phyloP scores from a whole-genome alignment of 2,329 filamentous ascomycete species.

The Helotiales sp. region DNA sequence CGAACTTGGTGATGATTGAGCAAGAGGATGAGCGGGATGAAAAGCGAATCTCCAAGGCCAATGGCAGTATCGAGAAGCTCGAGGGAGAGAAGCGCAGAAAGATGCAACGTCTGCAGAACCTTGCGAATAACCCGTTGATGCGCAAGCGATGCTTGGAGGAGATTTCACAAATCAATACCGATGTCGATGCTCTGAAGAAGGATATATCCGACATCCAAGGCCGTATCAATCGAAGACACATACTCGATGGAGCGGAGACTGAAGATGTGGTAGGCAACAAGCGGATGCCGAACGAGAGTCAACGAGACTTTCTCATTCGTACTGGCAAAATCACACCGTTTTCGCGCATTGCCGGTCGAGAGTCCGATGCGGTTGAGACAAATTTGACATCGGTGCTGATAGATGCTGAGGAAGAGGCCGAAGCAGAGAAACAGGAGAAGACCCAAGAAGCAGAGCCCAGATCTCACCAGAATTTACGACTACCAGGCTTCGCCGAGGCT shows the following conservation, averaged over 20 bases:
- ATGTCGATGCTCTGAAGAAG: slow-evolving; percentile 57
- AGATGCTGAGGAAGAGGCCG: slow-evolving; percentile 75
- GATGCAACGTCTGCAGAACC: slow-evolving; percentile 60
- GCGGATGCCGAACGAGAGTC: slow-evolving; percentile 77
- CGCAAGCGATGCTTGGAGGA: slow-evolving; percentile 50
- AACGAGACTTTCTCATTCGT: slow-evolving; percentile 87
- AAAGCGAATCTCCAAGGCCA: slow-evolving; percentile 64
- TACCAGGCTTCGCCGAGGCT: slow-evolving; percentile 71
- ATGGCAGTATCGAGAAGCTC: slow-evolving; percentile 61
- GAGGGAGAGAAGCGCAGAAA: slow-evolving; percentile 67
- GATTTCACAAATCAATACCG: slow-evolving; percentile 35
- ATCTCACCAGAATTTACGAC: slow-evolving; percentile 75
- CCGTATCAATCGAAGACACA: slow-evolving; percentile 78
- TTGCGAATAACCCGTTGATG: slow-evolving; percentile 55
- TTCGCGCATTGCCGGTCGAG: slow-evolving; percentile 67
- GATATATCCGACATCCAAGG: slow-evolving; percentile 82
- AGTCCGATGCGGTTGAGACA: slow-evolving; percentile 62
- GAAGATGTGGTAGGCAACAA: slow-evolving; percentile 56
- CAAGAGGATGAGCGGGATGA: slow-evolving; percentile 67
- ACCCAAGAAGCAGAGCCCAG: slow-evolving; percentile 52
- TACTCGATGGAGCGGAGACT: slow-evolving; percentile 53
- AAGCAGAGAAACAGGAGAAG: slow-evolving; percentile 47
- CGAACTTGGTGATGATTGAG: slow-evolving; percentile 62
- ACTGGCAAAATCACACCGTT: slow-evolving; percentile 99
- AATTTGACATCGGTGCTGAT: slow-evolving; percentile 78